Evolutionary conservation across 1,284 basidiomycete species (phyloP).

Genomic region (Rhodotorula sp.): DNA sequence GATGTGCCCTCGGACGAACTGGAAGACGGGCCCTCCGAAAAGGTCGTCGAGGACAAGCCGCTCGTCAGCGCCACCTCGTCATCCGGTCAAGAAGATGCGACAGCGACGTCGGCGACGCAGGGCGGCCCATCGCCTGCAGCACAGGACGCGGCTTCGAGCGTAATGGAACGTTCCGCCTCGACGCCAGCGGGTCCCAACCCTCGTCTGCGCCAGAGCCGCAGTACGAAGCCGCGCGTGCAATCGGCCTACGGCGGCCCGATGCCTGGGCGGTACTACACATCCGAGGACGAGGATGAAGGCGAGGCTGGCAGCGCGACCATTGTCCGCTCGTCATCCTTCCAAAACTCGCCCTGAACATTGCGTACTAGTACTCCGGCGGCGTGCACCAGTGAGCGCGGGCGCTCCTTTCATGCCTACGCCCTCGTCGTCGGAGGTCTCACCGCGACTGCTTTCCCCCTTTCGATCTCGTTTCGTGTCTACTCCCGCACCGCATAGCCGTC

Average conservation of each 20-base stretch:
- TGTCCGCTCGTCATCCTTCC: conserved; percentile 5
- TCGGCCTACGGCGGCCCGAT: conserved; percentile 19
- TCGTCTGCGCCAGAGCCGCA: neutral
- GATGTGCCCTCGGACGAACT: neutral
- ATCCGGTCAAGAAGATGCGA: too few species aligned
- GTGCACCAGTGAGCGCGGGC: too few species aligned
- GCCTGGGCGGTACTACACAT: conserved; percentile 11
- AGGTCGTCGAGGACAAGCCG: neutral
- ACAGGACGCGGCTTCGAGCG: neutral
- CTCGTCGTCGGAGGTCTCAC: too few species aligned
- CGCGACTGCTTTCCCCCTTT: too few species aligned
- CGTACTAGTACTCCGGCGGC: too few species aligned
- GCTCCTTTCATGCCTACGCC: too few species aligned
- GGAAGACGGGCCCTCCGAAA: conserved; percentile 22
- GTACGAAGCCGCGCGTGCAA: conserved; percentile 1
- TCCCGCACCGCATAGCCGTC: too few species aligned
- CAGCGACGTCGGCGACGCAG: neutral
- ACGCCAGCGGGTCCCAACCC: neutral
- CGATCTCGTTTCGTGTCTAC: too few species aligned
- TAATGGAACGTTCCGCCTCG: conserved; percentile 21
- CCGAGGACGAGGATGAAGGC: conserved; percentile 30
- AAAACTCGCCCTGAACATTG: neutral
- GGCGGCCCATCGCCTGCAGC: neutral
- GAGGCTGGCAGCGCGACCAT: conserved; percentile 33
- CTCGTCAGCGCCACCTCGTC: too few species aligned